Evolutionary conservation across 192 early-diverging fungal genomes (phyloP).

Genomic region (Thamnidium elegans): DNA sequence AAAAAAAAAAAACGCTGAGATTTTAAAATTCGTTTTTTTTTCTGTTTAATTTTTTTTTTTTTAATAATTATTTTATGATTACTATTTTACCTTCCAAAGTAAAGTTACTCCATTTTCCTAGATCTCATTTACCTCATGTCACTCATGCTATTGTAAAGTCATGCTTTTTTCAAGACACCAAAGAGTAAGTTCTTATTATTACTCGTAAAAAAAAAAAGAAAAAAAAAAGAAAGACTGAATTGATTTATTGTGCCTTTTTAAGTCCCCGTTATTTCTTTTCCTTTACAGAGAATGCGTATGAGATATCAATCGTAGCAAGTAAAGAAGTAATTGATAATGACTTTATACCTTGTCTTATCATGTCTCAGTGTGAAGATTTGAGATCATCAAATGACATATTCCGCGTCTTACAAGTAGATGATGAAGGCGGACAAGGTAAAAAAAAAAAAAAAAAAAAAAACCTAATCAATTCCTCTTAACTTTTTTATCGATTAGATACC

Average conservation of each 20-base stretch:
- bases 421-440: constrained; percentile 50
- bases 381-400: constrained; percentile 56
- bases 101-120: constrained; percentile 60
- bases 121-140: constrained; percentile 44
- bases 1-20: too few relatives aligned
- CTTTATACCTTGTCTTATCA: constrained; percentile 41
- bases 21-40: not conserved
- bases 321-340: constrained; percentile 52
- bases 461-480: not conserved
- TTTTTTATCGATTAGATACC: constrained; percentile 29
- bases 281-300: constrained; percentile 66
- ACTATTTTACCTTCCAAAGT: constrained; percentile 60
- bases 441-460: not conserved
- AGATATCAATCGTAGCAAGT: constrained; percentile 64
- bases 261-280: constrained; percentile 57
- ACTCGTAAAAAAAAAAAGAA: constrained; percentile 9
- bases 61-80: constrained; percentile 48
- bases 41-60: constrained; percentile 9
- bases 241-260: not conserved
- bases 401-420: constrained; percentile 64
- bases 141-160: constrained; percentile 62
- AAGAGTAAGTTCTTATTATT: constrained; percentile 16
- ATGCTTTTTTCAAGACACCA: constrained; percentile 45
- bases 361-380: constrained; percentile 41
- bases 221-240: too few relatives aligned